These are phyloP conservation scores for Mycotypha africana DNA, from an alignment of 371 early-diverging fungal species.

Conservation along the genomic window DNA sequence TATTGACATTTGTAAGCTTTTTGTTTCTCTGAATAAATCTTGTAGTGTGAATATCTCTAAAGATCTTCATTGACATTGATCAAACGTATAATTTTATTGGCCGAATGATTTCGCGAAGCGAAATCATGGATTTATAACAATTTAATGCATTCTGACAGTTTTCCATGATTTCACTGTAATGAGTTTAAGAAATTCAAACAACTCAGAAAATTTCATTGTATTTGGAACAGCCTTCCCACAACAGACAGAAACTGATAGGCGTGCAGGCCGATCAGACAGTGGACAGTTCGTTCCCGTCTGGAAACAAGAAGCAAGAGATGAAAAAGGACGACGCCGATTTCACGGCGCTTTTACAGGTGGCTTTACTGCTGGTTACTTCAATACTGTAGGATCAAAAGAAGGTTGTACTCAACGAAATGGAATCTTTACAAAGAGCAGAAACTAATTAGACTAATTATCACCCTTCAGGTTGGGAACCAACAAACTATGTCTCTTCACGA, in stretches of 20 bases:
- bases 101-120: too few species aligned
- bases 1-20: too few species aligned
- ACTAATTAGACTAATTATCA: neutral
- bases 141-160: too few species aligned
- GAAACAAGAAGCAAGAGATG: conserved; percentile 67
- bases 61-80: too few species aligned
- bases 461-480: conserved; percentile 71
- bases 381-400: conserved; percentile 95
- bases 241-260: conserved; percentile 34
- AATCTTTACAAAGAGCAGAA: too few species aligned
- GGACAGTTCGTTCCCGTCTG: conserved; percentile 49
- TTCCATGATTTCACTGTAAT: too few species aligned
- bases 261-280: conserved; percentile 36
- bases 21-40: too few species aligned
- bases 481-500: conserved; percentile 65
- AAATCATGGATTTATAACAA: too few species aligned
- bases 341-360: conserved; percentile 97
- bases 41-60: too few species aligned
- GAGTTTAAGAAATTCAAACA: too few species aligned
- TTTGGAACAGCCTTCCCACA: conserved; percentile 50
- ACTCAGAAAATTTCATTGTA: conserved; percentile 32
- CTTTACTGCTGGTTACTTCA: conserved; percentile 90
- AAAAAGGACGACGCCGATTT: conserved; percentile 78
- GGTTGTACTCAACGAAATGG: conserved; percentile 35
- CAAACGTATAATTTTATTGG: too few species aligned